Conservation (phyloP, 1,284 basidiomycete species). For the Phlebopus sp. region DNA sequence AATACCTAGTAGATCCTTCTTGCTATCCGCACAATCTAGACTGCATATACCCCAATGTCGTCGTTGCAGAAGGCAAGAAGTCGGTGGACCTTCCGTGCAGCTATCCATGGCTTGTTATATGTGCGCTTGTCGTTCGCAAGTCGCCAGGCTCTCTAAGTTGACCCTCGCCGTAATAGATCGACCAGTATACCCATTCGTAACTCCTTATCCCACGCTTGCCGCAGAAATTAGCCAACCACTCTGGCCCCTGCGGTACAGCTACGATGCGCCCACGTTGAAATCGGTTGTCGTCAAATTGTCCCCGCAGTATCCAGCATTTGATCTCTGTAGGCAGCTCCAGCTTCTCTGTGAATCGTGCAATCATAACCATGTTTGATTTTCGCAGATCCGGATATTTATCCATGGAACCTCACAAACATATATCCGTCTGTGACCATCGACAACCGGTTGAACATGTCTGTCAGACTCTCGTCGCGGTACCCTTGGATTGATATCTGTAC, state of each 20-base stretch:
- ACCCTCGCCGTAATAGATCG: conserved; percentile 16
- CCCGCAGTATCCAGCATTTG: conserved; percentile 20
- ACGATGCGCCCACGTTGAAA: not conserved
- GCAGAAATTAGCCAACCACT: conserved; percentile 9
- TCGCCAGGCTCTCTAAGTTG: not conserved
- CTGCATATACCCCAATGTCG: conserved; percentile 16
- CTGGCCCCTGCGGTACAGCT: not conserved
- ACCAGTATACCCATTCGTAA: conserved; percentile 23
- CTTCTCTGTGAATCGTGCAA: too few species aligned
- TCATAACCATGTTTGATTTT: not conserved
- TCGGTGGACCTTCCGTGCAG: not conserved
- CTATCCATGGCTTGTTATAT: conserved; percentile 27
- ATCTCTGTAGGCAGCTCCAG: conserved; percentile 19
- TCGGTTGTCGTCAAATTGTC: conserved; percentile 13
- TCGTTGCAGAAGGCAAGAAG: not conserved
- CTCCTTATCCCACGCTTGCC: conserved; percentile 16
- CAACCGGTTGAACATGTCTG: not conserved
- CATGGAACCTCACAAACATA: conserved; percentile 25
- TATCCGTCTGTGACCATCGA: conserved; percentile 20
- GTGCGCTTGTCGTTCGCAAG: conserved; percentile 13
- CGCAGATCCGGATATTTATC: conserved; percentile 26
- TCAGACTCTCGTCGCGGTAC: conserved; percentile 10
- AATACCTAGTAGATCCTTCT: conserved; percentile 16
- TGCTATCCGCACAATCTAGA: conserved; percentile 24
- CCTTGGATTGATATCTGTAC: conserved; percentile 22